A percentile compares a stretch with the other conserved stretches of the same genome.
phyloP scores from a whole-genome alignment of 331 rosid genomes.

The Quercus tomentella region DNA sequence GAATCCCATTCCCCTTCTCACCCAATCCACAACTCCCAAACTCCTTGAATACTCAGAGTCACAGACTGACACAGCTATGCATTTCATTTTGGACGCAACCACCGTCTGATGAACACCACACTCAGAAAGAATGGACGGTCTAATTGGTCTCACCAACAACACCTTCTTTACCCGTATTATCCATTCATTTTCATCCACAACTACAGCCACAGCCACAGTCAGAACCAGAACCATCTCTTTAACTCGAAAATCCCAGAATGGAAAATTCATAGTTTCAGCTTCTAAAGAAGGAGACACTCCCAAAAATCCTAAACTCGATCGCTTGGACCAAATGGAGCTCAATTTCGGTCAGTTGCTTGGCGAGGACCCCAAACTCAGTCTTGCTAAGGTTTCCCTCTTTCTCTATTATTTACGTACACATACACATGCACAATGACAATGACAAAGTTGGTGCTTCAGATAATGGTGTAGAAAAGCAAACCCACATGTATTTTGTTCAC shows the following conservation, averaged over 20 bases:
- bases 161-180: constrained; percentile 28
- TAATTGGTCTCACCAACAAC: constrained; percentile 35
- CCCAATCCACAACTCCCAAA: not conserved
- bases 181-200: constrained; percentile 17
- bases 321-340: constrained; percentile 78
- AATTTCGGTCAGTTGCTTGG: constrained; percentile 83
- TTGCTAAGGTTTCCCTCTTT: constrained; percentile 64
- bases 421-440: too few relatives aligned
- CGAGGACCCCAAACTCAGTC: constrained; percentile 90
- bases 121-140: constrained; percentile 37
- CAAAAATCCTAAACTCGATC: constrained; percentile 55
- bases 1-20: too few relatives aligned
- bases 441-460: too few relatives aligned
- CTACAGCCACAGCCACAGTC: constrained; percentile 7
- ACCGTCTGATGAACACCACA: constrained; percentile 21
- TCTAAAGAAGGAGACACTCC: constrained; percentile 51
- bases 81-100: not conserved
- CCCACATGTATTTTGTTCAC: too few relatives aligned
- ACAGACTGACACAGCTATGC: not conserved
- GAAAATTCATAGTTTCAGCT: constrained; percentile 37
- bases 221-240: constrained; percentile 21
- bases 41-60: not conserved
- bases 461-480: too few relatives aligned
- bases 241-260: constrained; percentile 19
- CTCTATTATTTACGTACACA: not conserved